Evolutionary conservation across 2,329 filamentous ascomycete genomes (phyloP), one percentile per base, ranked within the genome.

Genomic region (Fusarium torulosum): DNA sequence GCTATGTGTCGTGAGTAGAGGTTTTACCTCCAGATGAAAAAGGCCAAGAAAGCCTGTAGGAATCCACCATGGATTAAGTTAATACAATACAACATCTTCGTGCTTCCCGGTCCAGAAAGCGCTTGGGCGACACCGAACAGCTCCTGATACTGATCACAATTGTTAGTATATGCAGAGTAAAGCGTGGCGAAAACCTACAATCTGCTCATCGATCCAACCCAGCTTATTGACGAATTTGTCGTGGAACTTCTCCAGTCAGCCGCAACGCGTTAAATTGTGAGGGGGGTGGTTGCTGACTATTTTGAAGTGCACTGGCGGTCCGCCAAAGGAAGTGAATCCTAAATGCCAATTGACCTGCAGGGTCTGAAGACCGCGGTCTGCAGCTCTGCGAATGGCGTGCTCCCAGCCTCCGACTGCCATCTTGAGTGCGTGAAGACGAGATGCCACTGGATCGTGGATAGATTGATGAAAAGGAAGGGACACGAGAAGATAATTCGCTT

Each of bases 1-100:
- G 4, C 3, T 9, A 1, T 4, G 7, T 1, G 2, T 9, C 4
- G 17, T 4, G 0, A 1, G 92, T 11, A 79, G 75, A 11, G 0
- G 11, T 11, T 35, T 64, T 73, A 87, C 86, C 84, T 86, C 90
- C 90, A 93, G 1, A 91, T 73, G 0, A 90, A 63, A 64, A 93
- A 90, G 0, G 81, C 83, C 2, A 90, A 66, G 2, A 91, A 8
- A 0, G 88, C 90, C 0, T 84, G 79, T 3, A 85, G 53, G 6
- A 90, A 79, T 0, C 90, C 90, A 13, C 84, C 84, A 61, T 88
- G 88, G 11, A 92, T 84, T 19, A 91, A 76, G 37, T 88, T 86
- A 40, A 93, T 87, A 60, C 86, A 90, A 62, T 91, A 92, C 0
- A 87, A 74, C 86, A 93, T 90, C 73, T 93, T 93, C 3, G 90